Conservation (phyloP, 345 rosid species). For the Syzygium aqueum region DNA sequence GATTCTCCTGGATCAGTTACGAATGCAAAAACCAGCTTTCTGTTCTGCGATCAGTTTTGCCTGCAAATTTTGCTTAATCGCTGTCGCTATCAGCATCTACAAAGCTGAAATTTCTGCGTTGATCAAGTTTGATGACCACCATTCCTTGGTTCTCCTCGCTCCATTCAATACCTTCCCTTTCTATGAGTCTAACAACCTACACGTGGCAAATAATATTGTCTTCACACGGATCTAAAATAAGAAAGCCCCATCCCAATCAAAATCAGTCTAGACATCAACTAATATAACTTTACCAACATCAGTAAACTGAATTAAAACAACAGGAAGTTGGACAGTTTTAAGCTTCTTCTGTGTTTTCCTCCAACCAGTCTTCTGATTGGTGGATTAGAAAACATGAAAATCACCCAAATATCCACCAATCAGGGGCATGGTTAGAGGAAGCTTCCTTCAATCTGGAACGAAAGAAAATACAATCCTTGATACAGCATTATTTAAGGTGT, state of each 20-base stretch:
- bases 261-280: background rate
- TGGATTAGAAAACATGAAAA: background rate
- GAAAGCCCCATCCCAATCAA: background rate
- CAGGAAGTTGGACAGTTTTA: background rate
- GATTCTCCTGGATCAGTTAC: background rate
- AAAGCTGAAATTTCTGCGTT: conserved; percentile 57
- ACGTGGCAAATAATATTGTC: conserved; percentile 1
- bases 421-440: no score
- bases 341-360: background rate
- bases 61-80: conserved; percentile 11
- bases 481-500: no score
- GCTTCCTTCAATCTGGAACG: no score
- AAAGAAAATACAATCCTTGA: no score
- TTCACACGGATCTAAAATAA: background rate
- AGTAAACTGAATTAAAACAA: background rate
- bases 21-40: background rate
- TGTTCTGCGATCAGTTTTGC: background rate
- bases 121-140: conserved; percentile 52
- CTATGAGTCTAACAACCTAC: conserved; percentile 57
- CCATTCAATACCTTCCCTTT: conserved; percentile 53
- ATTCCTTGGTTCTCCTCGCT: conserved; percentile 80
- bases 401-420: no score
- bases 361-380: background rate
- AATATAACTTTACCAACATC: background rate
- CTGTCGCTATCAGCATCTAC: conserved; percentile 48